Evolutionary conservation across 805 yeast species (phyloP).

Genomic region (Barnettozyma californica): DNA sequence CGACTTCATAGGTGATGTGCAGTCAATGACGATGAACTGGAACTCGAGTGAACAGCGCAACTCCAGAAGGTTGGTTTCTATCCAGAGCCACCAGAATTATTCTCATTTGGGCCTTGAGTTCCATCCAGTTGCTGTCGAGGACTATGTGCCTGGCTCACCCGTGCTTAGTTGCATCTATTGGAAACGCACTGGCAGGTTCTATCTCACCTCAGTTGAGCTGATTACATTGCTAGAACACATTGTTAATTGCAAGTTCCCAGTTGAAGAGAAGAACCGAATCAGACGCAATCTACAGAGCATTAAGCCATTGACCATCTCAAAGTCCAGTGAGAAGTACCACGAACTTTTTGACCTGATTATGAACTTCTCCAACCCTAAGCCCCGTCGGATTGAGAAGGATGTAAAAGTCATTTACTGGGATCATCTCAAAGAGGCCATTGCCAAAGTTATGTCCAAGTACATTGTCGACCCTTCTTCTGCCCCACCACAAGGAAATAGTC

Average conservation of each 20-base stretch:
- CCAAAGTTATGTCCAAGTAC: conserved; percentile 56
- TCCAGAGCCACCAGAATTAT: conserved; percentile 34
- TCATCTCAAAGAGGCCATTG: conserved; percentile 45
- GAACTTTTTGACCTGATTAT: conserved; percentile 45
- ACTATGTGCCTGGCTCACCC: conserved; percentile 35
- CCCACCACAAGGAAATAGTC: not conserved
- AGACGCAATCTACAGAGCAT: conserved; percentile 61
- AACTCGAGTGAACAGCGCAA: conserved; percentile 35
- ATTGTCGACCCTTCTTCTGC: conserved; percentile 17
- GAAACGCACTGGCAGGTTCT: conserved; percentile 42
- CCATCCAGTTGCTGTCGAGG: conserved; percentile 30
- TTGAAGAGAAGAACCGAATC: conserved; percentile 67
- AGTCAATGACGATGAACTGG: conserved; percentile 40
- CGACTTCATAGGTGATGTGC: conserved; percentile 14
- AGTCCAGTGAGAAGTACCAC: conserved; percentile 34
- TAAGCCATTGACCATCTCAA: conserved; percentile 54
- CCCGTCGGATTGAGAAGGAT: conserved; percentile 66
- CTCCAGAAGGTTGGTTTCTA: conserved; percentile 44
- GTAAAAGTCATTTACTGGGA: conserved; percentile 63
- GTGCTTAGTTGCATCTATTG: conserved; percentile 58
- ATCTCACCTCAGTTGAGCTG: conserved; percentile 62
- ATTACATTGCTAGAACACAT: conserved; percentile 51
- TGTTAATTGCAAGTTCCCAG: conserved; percentile 48
- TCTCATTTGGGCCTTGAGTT: conserved; percentile 34
- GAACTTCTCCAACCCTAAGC: conserved; percentile 59